A percentile compares a stretch with the other conserved stretches of the same genome.
Conservation (phyloP, 1,139 yeast species). For the Kazachstania sp. region DNA sequence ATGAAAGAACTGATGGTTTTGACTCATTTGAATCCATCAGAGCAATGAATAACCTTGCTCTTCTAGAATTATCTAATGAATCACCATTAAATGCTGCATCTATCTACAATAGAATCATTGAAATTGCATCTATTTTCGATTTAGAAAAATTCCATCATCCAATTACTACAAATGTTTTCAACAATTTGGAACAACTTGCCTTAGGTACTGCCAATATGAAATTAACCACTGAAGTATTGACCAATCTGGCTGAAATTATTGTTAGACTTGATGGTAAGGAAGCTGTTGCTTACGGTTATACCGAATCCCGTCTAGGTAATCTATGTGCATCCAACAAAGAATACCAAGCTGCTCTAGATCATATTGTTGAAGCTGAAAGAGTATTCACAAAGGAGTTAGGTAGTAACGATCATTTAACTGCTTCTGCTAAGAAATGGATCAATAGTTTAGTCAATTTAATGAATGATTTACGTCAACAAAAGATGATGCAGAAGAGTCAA, state of each 20-base stretch:
- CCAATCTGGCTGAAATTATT: slow-evolving; percentile 42
- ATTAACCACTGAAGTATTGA: slow-evolving; percentile 44
- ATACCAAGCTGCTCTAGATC: slow-evolving; percentile 47
- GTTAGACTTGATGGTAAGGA: slow-evolving; percentile 45
- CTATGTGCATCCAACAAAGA: slow-evolving; percentile 48
- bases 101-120: slow-evolving; percentile 52
- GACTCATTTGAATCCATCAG: slow-evolving; percentile 74
- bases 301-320: slow-evolving; percentile 46
- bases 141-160: slow-evolving; percentile 58
- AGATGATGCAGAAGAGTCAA: slow-evolving; percentile 22
- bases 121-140: slow-evolving; percentile 40
- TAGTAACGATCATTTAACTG: slow-evolving; percentile 28
- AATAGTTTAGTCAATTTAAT: slow-evolving; percentile 34
- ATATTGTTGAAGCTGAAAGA: slow-evolving; percentile 54
- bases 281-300: slow-evolving; percentile 56
- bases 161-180: slow-evolving; percentile 57
- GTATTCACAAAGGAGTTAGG: slow-evolving; percentile 48
- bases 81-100: slow-evolving; percentile 55
- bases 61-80: slow-evolving; percentile 55
- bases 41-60: slow-evolving; percentile 66
- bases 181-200: slow-evolving; percentile 48
- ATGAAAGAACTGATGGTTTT: slow-evolving; percentile 73
- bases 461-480: slow-evolving; percentile 23
- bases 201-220: slow-evolving; percentile 32
- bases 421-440: slow-evolving; percentile 48